Base-by-base conservation (phyloP, 1,284 basidiomycete genomes). In the Cryptococcus floricola region DNA sequence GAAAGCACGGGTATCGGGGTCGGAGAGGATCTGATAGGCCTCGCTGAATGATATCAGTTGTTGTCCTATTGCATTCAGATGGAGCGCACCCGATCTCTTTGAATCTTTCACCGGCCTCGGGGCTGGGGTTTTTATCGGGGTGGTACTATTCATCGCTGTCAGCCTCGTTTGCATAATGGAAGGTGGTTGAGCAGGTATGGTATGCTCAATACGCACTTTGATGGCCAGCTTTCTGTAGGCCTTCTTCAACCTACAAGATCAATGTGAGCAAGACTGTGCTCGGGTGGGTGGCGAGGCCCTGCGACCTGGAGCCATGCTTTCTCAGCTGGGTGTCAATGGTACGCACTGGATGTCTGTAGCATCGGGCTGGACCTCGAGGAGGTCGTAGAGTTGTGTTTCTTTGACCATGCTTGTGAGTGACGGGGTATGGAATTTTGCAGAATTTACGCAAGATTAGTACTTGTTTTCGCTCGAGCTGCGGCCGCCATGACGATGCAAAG, bases 201-300 rank as follows among this genome's bases (percentile, higher is more conserved):
- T 10, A 18, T 38, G 27, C 18, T 23, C 7, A 16, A 19, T 34
- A 71, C 81, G 67, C 57, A 91, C 91, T 82, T 90, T 89, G 82
- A 98, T 94, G 23, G 95, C 94, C 61, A 89, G 87, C 77, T 90
- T 96, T 62, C 95, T 82, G 78, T 98, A 98, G 1, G 91, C 92
- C 80, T 94, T 97, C 81, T 98, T 98, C 65, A 97, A 78, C 57
- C 75, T 77, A 61, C 45, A 34, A 4, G 31, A 23, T 18, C n/a
- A 28, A 16, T 27, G 13, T 23, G 34, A 48, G 46, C 27, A 4
- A 34, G 31, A 34, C 31, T 34, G 31, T 34, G 31, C 31, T 8
- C 31, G 5, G 31, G 50, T 39, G 18, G 18, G 50, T 43, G 18
- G 18, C 23, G 47, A 43, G 31, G 13, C 4, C 37, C 27, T 9